Percentiles rank a stretch among this genome's conserved stretches.
Conservation (phyloP, 768 basidiomycete species). For the Phylloporus sp. region DNA sequence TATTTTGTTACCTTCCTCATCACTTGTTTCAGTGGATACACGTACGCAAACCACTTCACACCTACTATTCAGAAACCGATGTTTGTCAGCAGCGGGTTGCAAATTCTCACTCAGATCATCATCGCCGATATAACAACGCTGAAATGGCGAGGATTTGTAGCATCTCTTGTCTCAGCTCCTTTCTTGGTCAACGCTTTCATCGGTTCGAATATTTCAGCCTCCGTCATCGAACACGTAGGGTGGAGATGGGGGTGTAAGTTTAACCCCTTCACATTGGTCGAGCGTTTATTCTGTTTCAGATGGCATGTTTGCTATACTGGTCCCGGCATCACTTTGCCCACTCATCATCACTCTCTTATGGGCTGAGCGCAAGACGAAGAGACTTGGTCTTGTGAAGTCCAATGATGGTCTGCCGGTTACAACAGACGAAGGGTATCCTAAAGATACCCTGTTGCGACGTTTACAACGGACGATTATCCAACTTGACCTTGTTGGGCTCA, state of each 20-base stretch:
- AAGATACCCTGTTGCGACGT: constrained; percentile 2
- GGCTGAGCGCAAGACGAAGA: constrained; percentile 48
- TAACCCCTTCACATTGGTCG: background rate
- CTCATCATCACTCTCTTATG: constrained; percentile 53
- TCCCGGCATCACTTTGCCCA: constrained; percentile 47
- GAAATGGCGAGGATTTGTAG: constrained; percentile 52
- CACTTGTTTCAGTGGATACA: constrained; percentile 53
- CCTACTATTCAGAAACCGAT: background rate
- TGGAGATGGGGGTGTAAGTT: constrained; percentile 72
- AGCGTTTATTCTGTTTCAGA: constrained; percentile 30
- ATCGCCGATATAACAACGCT: constrained; percentile 61
- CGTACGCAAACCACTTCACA: constrained; percentile 34
- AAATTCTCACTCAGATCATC: constrained; percentile 60
- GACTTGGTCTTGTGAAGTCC: constrained; percentile 29
- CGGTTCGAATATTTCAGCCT: constrained; percentile 57
- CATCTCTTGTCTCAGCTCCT: constrained; percentile 43
- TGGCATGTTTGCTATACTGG: constrained; percentile 55
- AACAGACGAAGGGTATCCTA: background rate
- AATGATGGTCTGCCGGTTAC: background rate
- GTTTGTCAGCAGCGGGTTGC: constrained; percentile 42
- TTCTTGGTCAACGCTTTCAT: constrained; percentile 64
- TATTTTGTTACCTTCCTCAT: constrained; percentile 14
- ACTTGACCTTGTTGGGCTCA: constrained; percentile 50
- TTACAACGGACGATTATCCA: constrained; percentile 26
- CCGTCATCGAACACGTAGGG: constrained; percentile 40